A percentile compares a stretch with the other conserved stretches of the same genome.
phyloP scores from a whole-genome alignment of 352 stramenopile species.

The Elongisporangium senticosum region DNA sequence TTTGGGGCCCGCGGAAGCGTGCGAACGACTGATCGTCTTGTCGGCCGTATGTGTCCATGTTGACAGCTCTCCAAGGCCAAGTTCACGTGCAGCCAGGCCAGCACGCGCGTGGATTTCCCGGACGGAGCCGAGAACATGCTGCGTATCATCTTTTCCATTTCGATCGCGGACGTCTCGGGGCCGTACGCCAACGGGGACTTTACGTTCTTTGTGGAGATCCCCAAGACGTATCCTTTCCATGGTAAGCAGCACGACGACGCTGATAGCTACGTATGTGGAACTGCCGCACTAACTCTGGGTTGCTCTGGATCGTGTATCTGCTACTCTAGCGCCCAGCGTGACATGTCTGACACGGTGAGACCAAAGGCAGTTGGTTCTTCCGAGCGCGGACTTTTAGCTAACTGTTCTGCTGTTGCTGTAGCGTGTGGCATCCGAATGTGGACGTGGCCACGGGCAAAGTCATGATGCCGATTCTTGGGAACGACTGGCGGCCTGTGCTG shows the following conservation, averaged over 20 bases:
- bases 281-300: background rate
- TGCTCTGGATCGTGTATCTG: background rate
- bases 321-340: conserved; percentile 53
- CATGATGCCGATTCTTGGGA: conserved; percentile 83
- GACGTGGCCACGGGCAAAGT: conserved; percentile 67
- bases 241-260: conserved; percentile 23
- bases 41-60: background rate
- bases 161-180: conserved; percentile 58
- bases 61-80: conserved; percentile 71
- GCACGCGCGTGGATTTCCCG: conserved; percentile 77
- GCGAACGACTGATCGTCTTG: background rate
- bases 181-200: conserved; percentile 85
- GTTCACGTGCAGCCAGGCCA: conserved; percentile 71
- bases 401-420: conserved; percentile 17
- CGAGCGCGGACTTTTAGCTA: conserved; percentile 1
- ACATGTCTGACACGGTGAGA: conserved; percentile 60
- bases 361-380: background rate
- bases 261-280: background rate
- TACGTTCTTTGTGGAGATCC: conserved; percentile 83
- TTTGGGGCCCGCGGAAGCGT: background rate
- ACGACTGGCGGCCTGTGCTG: conserved; percentile 80
- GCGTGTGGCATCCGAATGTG: conserved; percentile 84
- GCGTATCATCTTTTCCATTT: conserved; percentile 73
- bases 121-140: conserved; percentile 81
- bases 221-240: conserved; percentile 84